These are phyloP conservation scores for Hagleromyces aurorensis DNA, from an alignment of 805 yeast species.

Conservation along the genomic window DNA sequence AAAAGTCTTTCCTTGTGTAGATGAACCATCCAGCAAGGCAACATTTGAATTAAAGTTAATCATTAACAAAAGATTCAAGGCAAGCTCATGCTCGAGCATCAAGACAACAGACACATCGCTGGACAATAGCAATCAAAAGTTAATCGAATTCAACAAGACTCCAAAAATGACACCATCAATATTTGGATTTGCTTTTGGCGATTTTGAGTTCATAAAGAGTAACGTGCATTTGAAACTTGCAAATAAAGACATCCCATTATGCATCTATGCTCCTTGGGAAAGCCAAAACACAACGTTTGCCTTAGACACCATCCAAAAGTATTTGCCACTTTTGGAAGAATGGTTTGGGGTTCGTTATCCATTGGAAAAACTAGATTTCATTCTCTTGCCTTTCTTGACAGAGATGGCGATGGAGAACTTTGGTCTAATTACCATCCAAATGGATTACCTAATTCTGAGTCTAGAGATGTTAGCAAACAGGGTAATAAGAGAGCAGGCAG, in stretches of 20 bases:
- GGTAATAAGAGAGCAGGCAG: constrained; percentile 30
- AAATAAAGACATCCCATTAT: constrained; percentile 36
- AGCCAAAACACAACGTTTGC: constrained; percentile 41
- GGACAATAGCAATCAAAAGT: constrained; percentile 13
- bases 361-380: constrained; percentile 55
- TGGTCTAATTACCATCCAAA: constrained; percentile 56
- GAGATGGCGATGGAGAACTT: constrained; percentile 82
- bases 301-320: constrained; percentile 38
- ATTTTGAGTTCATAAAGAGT: constrained; percentile 45
- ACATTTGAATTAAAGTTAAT: constrained; percentile 42
- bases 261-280: constrained; percentile 47
- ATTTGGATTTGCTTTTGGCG: constrained; percentile 65
- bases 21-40: constrained; percentile 51
- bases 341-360: constrained; percentile 46
- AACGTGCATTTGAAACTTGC: constrained; percentile 21
- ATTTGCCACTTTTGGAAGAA: constrained; percentile 41
- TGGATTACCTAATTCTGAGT: constrained; percentile 40
- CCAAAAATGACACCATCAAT: constrained; percentile 56
- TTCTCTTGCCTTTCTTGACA: constrained; percentile 59
- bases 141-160: constrained; percentile 42
- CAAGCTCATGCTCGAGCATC: constrained; percentile 43
- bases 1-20: constrained; percentile 59
- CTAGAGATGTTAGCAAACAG: constrained; percentile 25
- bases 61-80: constrained; percentile 39
- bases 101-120: constrained; percentile 13